These are phyloP conservation scores for Chaetothyriales sp. DNA, from an alignment of 2,329 filamentous ascomycete species.

Conservation along the genomic window DNA sequence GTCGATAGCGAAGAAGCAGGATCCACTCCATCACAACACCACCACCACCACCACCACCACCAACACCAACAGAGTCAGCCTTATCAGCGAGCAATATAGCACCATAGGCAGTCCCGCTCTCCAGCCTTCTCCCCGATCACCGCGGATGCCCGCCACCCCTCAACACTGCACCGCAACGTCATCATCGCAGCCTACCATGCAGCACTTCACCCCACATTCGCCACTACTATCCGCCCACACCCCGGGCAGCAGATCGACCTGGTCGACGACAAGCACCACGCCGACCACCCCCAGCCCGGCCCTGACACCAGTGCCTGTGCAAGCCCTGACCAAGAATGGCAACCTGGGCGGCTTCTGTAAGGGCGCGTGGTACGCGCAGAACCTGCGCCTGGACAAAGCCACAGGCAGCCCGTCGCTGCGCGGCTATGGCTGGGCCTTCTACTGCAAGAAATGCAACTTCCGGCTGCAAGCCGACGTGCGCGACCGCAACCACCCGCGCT, in stretches of 20 bases:
- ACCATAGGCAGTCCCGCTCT: not conserved
- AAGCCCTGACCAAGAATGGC: slow-evolving; percentile 1
- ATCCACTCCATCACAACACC: not conserved
- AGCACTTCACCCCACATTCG: not conserved
- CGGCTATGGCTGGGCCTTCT: slow-evolving; percentile 8
- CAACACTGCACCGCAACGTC: not conserved
- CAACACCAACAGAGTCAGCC: not conserved
- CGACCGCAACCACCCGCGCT: slow-evolving; percentile 6
- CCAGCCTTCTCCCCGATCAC: not conserved
- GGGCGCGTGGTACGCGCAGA: slow-evolving; percentile 7
- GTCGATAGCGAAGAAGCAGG: not conserved
- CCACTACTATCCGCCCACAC: not conserved
- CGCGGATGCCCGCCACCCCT: not conserved
- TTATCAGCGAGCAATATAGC: not conserved
- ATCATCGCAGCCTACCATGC: not conserved
- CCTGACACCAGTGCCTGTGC: slow-evolving; percentile 1
- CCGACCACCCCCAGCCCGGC: slow-evolving; percentile 9
- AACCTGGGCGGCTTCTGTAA: slow-evolving; percentile 7
- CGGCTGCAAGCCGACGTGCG: slow-evolving; percentile 6
- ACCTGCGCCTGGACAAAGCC: slow-evolving; percentile 5
- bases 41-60: not conserved
- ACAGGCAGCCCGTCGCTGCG: slow-evolving; percentile 5
- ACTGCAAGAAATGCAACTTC: slow-evolving; percentile 9
- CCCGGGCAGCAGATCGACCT: not conserved
- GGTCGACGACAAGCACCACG: slow-evolving; percentile 5